Base-by-base conservation (phyloP, 345 rosid genomes). In the Viola odorata region DNA sequence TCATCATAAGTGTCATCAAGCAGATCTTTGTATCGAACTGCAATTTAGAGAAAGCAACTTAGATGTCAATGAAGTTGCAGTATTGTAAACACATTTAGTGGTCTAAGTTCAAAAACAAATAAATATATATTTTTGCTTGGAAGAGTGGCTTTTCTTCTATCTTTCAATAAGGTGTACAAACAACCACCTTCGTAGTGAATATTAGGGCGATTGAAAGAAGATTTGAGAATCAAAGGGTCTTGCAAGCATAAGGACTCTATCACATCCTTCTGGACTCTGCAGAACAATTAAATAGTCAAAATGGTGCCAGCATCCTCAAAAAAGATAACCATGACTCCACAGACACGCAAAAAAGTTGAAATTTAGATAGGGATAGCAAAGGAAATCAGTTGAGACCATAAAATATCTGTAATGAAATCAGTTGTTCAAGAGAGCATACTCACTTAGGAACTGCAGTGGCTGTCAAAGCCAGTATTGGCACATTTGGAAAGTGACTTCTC, bases 371-470 rank as follows among this genome's bases (percentile, higher is more conserved):
- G n/a, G n/a, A n/a, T n/a, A n/a, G n/a, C n/a, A n/a, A n/a, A n/a
- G n/a, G n/a, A n/a, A n/a, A n/a, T n/a, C n/a, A n/a, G n/a, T n/a
- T 36, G 63, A 40, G 52, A 53, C 52, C 10, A 56, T 41, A 40
- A 36, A 6, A 55, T 44, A 62, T 5, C 37, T 50, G 47, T 6
- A 51, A 63, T 4, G 1, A 54, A 56, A 55, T 58, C 13, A 41
- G 36, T 40, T 56, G 38, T 16, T 32, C 58, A 44, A 45, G 50
- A 11, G 69, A 59, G 52, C 54, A 74, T 44, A 81, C 91, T 66
- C 60, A 94, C 99, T 86, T 87, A 8, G 95, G 97, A 81, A 74
- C 89, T 72, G 99, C 99, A 69, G 99, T 90, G 57, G 96, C 99
- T 1, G 99, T 92, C 75, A 89, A 77, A 41, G 99, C 97, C 84